Base-by-base conservation (phyloP, 2,329 filamentous ascomycete genomes). In the Chaetomiaceae sp. region DNA sequence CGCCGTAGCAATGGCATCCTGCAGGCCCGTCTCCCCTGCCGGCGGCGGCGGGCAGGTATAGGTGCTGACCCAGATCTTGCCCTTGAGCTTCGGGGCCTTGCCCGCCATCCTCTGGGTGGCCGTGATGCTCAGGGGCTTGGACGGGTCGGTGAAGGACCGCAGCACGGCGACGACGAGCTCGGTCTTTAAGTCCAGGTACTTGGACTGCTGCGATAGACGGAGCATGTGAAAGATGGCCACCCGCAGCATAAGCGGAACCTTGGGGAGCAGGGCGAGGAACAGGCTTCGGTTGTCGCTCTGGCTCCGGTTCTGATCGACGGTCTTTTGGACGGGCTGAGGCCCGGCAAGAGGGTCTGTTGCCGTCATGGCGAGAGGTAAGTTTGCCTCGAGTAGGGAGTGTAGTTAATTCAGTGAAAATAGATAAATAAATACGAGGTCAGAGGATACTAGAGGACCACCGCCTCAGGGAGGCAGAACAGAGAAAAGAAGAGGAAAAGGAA, bases 1-100 rank as follows among this genome's bases (percentile, higher is more conserved):
- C 3, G 77, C 78, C 25, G 69, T 68, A 55, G 82, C 70, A 21
- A 90, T 62, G 2, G 76, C 73, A 38, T 85, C 75, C n/a, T 78
- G 70, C 13, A 83, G 64, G 37, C 73, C 78, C 60, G 63, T 75
- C 65, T 73, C 55, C 9, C 49, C 54, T 14, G 57, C 79, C 51
- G 79, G 72, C 0, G 84, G 86, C 2, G 71, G 70, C 0, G 81
- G 78, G 14, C 89, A 71, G 0, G 77, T 79, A 37, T 87, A 83
- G 48, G 81, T 86, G 60, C 83, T 85, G 20, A 95, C 76, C 91
- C 91, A 96, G 57, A 93, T 82, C 39, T 79, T 80, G 3, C 89
- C 89, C 64, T 88, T 90, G 63, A 95, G 73, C 0, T 81, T 82
- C 0, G 78, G 78, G 48, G 87, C 85, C 51, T 74, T 79, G 39